Evolutionary conservation across 192 early-diverging fungal species (phyloP).

Genomic region (Gigaspora rosea): DNA sequence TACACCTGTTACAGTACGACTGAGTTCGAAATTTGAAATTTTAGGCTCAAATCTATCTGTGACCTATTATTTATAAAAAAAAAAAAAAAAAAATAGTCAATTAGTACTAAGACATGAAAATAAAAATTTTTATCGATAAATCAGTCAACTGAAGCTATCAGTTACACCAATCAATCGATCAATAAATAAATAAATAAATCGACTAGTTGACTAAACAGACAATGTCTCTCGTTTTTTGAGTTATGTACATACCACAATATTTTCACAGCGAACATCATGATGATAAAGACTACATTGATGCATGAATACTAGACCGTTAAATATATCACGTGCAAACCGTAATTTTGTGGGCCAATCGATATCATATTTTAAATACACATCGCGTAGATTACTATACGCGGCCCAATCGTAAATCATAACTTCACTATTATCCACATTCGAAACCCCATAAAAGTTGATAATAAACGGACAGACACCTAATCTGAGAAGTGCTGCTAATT

Average conservation of each 20-base stretch:
- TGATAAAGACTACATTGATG: neutral
- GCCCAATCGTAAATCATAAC: constrained; percentile 19
- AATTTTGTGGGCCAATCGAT: constrained; percentile 8
- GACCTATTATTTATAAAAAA: neutral
- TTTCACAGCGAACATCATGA: constrained; percentile 20
- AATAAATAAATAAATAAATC: neutral
- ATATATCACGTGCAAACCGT: neutral
- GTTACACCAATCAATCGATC: too few species aligned
- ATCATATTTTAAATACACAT: neutral
- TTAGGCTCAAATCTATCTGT: constrained; percentile 6
- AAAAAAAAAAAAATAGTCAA: neutral
- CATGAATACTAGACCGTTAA: neutral
- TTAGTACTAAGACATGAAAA: too few species aligned
- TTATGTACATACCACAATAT: neutral
- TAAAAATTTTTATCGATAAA: too few species aligned
- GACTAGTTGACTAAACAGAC: too few species aligned
- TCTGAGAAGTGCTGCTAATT: neutral
- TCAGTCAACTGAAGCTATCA: too few species aligned
- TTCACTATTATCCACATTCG: neutral
- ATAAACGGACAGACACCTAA: neutral
- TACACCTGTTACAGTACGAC: neutral
- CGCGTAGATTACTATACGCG: neutral
- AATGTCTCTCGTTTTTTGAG: too few species aligned
- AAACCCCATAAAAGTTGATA: neutral
- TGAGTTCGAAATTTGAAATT: constrained; percentile 22